Conservation (phyloP, 2,329 filamentous ascomycete genomes). For the Achaetomium macrosporum region DNA sequence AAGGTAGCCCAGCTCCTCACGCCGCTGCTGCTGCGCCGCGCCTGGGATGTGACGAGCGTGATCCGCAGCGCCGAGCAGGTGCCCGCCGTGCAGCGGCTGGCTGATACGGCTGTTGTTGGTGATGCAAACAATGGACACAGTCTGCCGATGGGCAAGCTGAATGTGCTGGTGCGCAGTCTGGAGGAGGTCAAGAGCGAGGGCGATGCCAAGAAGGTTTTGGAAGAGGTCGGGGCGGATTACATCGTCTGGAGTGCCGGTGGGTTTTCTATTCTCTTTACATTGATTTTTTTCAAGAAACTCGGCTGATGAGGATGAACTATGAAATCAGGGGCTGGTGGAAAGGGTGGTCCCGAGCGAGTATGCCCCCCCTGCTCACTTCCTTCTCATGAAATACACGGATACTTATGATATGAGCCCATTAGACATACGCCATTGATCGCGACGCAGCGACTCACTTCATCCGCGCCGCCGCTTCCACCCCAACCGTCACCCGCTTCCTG, state of each 20-base stretch:
- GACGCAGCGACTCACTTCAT: conserved; percentile 60
- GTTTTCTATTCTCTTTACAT: conserved; percentile 14
- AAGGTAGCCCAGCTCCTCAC: conserved; percentile 71
- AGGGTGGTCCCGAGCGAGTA: conserved; percentile 46
- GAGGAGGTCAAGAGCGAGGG: conserved; percentile 61
- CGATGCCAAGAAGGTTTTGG: conserved; percentile 58
- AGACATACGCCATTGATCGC: conserved; percentile 55
- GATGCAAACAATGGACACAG: too few relatives aligned
- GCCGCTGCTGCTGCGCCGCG: conserved; percentile 65
- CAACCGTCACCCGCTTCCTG: conserved; percentile 55
- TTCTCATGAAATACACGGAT: too few relatives aligned
- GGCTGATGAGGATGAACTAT: conserved; percentile 10
- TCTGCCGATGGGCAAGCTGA: conserved; percentile 48
- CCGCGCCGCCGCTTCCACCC: conserved; percentile 49
- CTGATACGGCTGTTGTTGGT: conserved; percentile 22
- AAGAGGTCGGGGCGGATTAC: conserved; percentile 57
- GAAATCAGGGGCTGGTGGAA: conserved; percentile 49
- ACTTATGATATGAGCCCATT: not conserved
- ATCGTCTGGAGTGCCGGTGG: conserved; percentile 63
- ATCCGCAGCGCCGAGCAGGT: conserved; percentile 68
- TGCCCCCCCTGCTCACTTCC: not conserved
- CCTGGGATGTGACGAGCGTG: conserved; percentile 72
- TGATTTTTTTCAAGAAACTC: too few relatives aligned
- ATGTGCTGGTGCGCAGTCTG: conserved; percentile 64
- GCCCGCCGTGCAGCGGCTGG: conserved; percentile 56